Base-by-base conservation (phyloP, 1,284 basidiomycete genomes). In the Ceratobasidium theobromae region DNA sequence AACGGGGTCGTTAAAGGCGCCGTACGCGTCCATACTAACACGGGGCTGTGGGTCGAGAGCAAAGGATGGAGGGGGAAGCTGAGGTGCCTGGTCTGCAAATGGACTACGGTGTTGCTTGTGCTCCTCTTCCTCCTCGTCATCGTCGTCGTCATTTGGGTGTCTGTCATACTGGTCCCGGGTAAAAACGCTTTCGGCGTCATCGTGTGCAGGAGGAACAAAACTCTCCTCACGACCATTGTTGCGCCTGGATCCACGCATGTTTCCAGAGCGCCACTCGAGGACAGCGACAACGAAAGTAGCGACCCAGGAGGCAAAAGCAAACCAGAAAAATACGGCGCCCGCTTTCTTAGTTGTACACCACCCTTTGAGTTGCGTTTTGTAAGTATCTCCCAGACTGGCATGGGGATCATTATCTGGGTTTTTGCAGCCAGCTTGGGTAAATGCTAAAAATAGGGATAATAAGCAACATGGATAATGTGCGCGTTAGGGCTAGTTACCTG, bases 311-410 rank as follows among this genome's bases (percentile, higher is more conserved):
- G 76, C 89, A 65, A 89, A 88, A 0, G 83, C 79, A n/a, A 93
- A 75, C 93, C 93, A 95, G 74, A 93, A 88, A 76, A 96, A 95
- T 60, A 94, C 84, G 5, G 84, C 84, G 0, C 83, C 89, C 2
- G 93, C 93, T 73, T 92, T 93, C 78, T 95, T 95, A 5, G 93
- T 95, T 69, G 81, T 85, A 76, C 93, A 96, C 89, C 90, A 95
- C 0, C 87, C 84, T 11, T 80, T 75, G 4, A 96, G 79, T 5
- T 79, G 90, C 11, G 81, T 80, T 71, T 83, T 83, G 75, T 88
- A 96, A 64, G 77, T 81, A 53, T 87, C 81, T 8, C 91, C 90
- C n/a, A 83, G 80, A 60, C 72, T 53, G 1, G 85, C 83, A 73
- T 90, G 79, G 0, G 90, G 90, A 71, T 92, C 91, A 11, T 88